A percentile compares a stretch with the other conserved stretches of the same genome.
These are phyloP conservation scores for Rhodomyrtus tomentosa DNA, from an alignment of 345 rosid genomes.

Conservation along the genomic window DNA sequence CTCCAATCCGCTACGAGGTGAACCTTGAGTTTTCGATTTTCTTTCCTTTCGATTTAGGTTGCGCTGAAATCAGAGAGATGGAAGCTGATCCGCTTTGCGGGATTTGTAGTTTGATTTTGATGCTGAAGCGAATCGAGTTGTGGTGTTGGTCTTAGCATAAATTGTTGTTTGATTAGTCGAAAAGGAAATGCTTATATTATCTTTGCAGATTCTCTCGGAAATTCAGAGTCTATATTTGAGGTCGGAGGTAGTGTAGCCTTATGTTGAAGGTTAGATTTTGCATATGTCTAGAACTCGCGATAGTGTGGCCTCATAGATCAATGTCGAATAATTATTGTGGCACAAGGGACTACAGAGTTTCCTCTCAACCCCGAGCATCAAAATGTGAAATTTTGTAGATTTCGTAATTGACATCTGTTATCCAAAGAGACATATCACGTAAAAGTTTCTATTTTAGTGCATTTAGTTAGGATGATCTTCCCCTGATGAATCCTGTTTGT, in stretches of 20 bases:
- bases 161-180: background rate
- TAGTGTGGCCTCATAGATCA: too few relatives aligned
- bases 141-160: background rate
- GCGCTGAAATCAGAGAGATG: background rate
- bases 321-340: too few relatives aligned
- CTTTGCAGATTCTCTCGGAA: background rate
- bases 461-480: background rate
- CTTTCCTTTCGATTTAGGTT: background rate
- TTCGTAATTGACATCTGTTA: background rate
- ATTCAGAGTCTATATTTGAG: too few relatives aligned
- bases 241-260: background rate
- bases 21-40: background rate
- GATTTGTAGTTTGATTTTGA: background rate
- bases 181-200: background rate
- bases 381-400: background rate
- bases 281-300: background rate
- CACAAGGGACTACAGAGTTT: background rate
- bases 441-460: background rate
- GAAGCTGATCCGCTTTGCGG: background rate
- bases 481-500: background rate
- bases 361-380: background rate
- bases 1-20: slow-evolving; percentile 2
- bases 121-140: background rate
- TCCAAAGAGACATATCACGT: background rate
- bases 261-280: background rate